phyloP scores from a whole-genome alignment of 1,284 basidiomycete species.

The Mycena sp. region DNA sequence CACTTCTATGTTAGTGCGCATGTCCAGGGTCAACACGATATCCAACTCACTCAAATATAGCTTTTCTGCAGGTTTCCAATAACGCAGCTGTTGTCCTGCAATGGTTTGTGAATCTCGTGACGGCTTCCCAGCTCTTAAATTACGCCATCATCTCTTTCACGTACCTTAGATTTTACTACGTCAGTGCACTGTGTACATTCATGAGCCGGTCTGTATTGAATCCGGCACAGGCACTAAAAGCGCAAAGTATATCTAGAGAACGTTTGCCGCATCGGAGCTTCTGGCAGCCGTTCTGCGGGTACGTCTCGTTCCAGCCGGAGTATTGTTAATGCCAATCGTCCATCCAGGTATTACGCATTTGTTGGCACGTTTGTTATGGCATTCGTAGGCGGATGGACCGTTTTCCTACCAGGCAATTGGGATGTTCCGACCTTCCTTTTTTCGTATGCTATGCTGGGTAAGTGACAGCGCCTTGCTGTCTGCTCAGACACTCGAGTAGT shows the following conservation, averaged over 20 bases:
- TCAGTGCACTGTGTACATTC: conserved; percentile 38
- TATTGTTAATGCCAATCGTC: conserved; percentile 14
- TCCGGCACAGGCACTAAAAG: conserved; percentile 58
- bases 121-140: conserved; percentile 56
- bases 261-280: conserved; percentile 59
- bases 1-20: conserved; percentile 50
- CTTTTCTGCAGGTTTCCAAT: conserved; percentile 58
- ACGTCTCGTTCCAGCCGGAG: neutral
- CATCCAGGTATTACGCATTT: conserved; percentile 51
- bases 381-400: conserved; percentile 60
- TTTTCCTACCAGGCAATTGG: conserved; percentile 66
- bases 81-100: conserved; percentile 55
- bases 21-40: neutral
- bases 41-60: conserved; percentile 30
- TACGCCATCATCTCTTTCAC: conserved; percentile 57
- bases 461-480: neutral
- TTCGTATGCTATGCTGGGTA: conserved; percentile 60
- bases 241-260: conserved; percentile 69
- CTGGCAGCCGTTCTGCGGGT: conserved; percentile 64
- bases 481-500: neutral
- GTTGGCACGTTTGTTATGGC: conserved; percentile 58
- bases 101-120: conserved; percentile 59
- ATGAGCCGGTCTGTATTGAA: neutral
- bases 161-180: conserved; percentile 55
- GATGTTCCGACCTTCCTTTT: conserved; percentile 65